Conservation (phyloP, 2,329 filamentous ascomycete genomes). For the Westerdykella aurantiaca region DNA sequence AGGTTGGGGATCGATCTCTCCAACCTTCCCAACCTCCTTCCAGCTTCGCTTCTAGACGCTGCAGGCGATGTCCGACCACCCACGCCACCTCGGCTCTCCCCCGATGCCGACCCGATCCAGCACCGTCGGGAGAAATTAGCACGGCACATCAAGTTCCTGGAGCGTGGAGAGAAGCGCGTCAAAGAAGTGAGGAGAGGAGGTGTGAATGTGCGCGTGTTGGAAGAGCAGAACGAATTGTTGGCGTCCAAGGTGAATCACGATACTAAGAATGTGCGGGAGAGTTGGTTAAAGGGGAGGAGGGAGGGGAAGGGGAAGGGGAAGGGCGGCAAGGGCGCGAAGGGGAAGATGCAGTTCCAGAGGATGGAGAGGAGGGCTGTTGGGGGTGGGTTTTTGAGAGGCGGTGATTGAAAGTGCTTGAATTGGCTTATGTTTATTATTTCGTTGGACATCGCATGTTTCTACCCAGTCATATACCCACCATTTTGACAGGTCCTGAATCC, state of each 20-base stretch:
- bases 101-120: constrained; percentile 23
- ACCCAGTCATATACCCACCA: background rate
- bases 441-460: background rate
- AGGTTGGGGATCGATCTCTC: constrained; percentile 19
- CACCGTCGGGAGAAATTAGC: constrained; percentile 42
- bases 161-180: constrained; percentile 42
- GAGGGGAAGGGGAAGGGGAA: constrained; percentile 17
- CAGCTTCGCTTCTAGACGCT: constrained; percentile 47
- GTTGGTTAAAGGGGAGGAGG: constrained; percentile 40
- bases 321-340: constrained; percentile 8
- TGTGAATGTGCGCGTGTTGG: constrained; percentile 45
- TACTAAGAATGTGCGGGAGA: constrained; percentile 34
- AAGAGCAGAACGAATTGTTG: constrained; percentile 37
- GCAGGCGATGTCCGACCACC: constrained; percentile 42
- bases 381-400: constrained; percentile 28
- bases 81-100: constrained; percentile 36
- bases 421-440: no score
- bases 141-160: constrained; percentile 46
- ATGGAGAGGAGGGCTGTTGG: constrained; percentile 27
- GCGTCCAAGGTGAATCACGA: constrained; percentile 41
- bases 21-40: constrained; percentile 46
- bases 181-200: constrained; percentile 48
- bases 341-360: constrained; percentile 15
- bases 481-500: background rate
- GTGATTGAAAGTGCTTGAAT: constrained; percentile 4